Evolutionary conservation across 2,329 filamentous ascomycete genomes (phyloP), one percentile per base, ranked within the genome.

Genomic region (Chaetomium sp.): DNA sequence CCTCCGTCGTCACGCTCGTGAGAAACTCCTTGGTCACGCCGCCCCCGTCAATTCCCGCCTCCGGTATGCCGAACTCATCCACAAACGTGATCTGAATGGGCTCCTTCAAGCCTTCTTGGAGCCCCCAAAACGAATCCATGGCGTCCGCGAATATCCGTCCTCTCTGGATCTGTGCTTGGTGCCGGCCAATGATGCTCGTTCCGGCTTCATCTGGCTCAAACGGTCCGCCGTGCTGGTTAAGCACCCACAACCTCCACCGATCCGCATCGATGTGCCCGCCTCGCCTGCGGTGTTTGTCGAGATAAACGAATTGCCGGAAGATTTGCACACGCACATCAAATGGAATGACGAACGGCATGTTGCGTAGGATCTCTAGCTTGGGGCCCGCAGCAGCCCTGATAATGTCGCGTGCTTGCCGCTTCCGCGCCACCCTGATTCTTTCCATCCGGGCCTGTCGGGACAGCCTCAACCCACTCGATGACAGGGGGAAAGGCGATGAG

Each of bases 11-110:
- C 49, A 96, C 83, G 59, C 88, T 94, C 1, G 86, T 96, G 10
- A 99, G 77, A 59, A 99, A 99, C 66, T 99, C 94, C 65, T 99
- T 99, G 1, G 92, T 96, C 7, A 99, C 94, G 59, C 94, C 94
- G 7, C 94, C 94, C 0, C 94, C 94, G 67, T 99, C 94, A 54
- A 99, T 97, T 8, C 94, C 94, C 10, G 92, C 92, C 72, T 99
- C 94, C 6, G 83, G 79, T 1, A 86, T 82, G 58, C 88, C 88
- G 63, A 95, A 99, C 57, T 91, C 82, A 68, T 99, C 94, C 44
- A 96, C 85, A 69, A 99, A 99, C 0, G 89, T 94, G 65, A 99
- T 97, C 67, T 95, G 90, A 38, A 99, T 96, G 0, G 91, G 90
- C 67, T 97, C 92, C 68, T 97, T 97, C 54, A 99, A 73, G 0